Evolutionary conservation across 345 rosid species (phyloP), one percentile per base, ranked within the genome.

Genomic region (Arabis alpina): DNA sequence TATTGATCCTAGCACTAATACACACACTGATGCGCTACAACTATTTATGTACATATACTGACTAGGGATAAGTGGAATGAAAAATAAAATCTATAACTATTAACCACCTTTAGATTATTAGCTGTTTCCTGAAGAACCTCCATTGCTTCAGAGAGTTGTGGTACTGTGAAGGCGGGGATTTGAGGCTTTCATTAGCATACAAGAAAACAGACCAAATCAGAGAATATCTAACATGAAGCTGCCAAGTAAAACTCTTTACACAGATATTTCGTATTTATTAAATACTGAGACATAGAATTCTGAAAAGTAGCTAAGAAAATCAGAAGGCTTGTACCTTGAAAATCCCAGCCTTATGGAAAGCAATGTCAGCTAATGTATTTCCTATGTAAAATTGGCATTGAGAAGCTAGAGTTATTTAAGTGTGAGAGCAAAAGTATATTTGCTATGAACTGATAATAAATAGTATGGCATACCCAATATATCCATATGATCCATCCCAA

Each of bases 401-500:
- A 49, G 61, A 41, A 59, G 14, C 49, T 36, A 10, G 60, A 70
- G 67, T 57, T 55, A 66, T 40, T 47, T 48, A 52, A 66, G 72
- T 9, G 4, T 52, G 45, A 27, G 45, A 9, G 19, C 4, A 24
- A 49, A 40, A 23, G 23, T 50, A 15, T 2, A 34, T 60, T 43
- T 15, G 4, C 50, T 51, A 74, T 10, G 44, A 16, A 4, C 14
- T 61, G 12, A 54, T 27, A 19, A 34, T 66, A 53, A 66, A 53
- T 37, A 53, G 12, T 34, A 57, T 34, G 43, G 24, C 30, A 54
- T 69, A 88, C 98, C 98, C 71, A 92, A 74, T 65, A 70, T 16
- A 56, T 85, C 96, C 78, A 78, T 84, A 65, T 92, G 98, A 80
- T 92, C 98, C 90, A 89, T 85, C 66, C 98, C 98, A 69, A 92